These are phyloP conservation scores for Phyllosticta paracitricarpa DNA, from an alignment of 2,329 filamentous ascomycete species.

Conservation along the genomic window DNA sequence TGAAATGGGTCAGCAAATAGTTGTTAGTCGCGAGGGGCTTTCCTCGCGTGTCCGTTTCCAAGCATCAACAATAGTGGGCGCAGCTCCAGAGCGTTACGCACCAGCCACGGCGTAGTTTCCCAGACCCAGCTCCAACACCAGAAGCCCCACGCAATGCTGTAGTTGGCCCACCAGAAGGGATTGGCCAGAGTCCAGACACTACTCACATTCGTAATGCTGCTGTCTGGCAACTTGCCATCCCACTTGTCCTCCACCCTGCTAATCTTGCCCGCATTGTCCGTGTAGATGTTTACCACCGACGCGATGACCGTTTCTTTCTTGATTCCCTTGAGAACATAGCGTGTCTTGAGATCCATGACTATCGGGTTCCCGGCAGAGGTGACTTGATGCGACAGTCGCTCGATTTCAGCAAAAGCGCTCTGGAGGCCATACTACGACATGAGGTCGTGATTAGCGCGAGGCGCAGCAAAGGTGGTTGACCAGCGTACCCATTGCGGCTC, in stretches of 20 bases:
- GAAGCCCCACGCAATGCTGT: slow-evolving; percentile 27
- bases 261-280: slow-evolving; percentile 36
- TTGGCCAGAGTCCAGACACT: slow-evolving; percentile 19
- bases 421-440: slow-evolving; percentile 45
- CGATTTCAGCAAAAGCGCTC: slow-evolving; percentile 47
- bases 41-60: background rate
- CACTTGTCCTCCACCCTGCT: slow-evolving; percentile 45
- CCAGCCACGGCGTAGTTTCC: slow-evolving; percentile 32
- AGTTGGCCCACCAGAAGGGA: slow-evolving; percentile 30
- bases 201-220: slow-evolving; percentile 38
- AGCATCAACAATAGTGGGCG: background rate
- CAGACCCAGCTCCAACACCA: slow-evolving; percentile 31
- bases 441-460: background rate
- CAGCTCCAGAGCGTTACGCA: slow-evolving; percentile 19
- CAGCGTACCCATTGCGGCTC: slow-evolving; percentile 37
- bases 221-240: slow-evolving; percentile 44
- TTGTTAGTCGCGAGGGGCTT: background rate
- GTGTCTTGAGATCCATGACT: slow-evolving; percentile 42
- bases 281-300: slow-evolving; percentile 39
- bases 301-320: slow-evolving; percentile 41
- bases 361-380: slow-evolving; percentile 50
- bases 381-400: slow-evolving; percentile 45
- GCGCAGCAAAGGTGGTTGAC: background rate
- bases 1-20: slow-evolving; percentile 19
- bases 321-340: slow-evolving; percentile 46